Percentiles rank a stretch among this genome's conserved stretches.
Evolutionary conservation across 192 early-diverging fungal species (phyloP).

Genomic region (Diversispora epigaea): DNA sequence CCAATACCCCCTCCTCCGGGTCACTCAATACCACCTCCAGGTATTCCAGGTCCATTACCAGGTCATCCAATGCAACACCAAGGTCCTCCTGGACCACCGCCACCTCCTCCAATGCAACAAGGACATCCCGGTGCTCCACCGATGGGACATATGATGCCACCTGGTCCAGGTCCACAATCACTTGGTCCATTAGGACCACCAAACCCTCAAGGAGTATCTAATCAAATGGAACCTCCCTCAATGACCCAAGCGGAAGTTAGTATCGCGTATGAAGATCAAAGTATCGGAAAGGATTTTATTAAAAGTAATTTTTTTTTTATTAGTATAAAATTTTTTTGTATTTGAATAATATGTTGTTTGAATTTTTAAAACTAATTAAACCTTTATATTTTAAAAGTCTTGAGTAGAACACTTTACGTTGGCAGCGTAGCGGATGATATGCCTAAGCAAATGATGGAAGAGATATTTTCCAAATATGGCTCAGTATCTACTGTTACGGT

Average conservation of each 20-base stretch:
- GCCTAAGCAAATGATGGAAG: constrained; percentile 35
- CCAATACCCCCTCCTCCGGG: constrained; percentile 2
- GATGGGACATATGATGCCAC: not conserved
- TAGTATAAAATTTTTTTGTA: not conserved
- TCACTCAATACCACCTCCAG: constrained; percentile 1
- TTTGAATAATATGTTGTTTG: not conserved
- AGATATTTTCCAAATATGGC: constrained; percentile 40
- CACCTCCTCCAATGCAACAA: not conserved
- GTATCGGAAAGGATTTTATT: constrained; percentile 21
- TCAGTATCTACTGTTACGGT: constrained; percentile 41
- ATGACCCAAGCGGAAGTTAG: not conserved
- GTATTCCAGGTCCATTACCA: not conserved
- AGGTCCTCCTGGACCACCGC: constrained; percentile 7
- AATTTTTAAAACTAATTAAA: not conserved
- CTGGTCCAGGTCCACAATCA: constrained; percentile 3
- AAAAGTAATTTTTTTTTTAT: constrained; percentile 18
- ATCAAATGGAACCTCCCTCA: no score
- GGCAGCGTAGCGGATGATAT: constrained; percentile 40
- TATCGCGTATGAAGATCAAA: constrained; percentile 26
- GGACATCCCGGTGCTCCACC: not conserved
- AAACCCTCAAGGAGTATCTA: not conserved
- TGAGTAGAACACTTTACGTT: constrained; percentile 46
- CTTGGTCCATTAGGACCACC: not conserved
- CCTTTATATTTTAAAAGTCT: constrained; percentile 32
- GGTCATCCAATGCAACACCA: not conserved